Base-by-base conservation (phyloP, 805 yeast species). In the Candida ulmi region DNA sequence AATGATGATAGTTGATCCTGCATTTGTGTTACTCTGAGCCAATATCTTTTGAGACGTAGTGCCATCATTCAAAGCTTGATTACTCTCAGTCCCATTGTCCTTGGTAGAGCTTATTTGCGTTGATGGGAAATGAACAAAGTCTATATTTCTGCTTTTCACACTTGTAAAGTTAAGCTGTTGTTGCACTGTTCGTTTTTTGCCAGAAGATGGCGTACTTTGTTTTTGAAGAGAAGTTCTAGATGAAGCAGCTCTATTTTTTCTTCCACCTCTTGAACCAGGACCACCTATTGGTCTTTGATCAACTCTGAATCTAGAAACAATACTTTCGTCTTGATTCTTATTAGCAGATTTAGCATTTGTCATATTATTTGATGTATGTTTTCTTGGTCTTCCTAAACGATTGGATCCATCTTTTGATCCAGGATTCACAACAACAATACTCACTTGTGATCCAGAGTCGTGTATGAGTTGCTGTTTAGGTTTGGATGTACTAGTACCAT, bases 261-360 rank as follows among this genome's bases (percentile, higher is more conserved):
- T 41, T 13, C 57, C 55, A 17, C 57, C 55, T 41, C 60, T 45
- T 11, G 59, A 54, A 2, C 60, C 60, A 1, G 58, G 58, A 0
- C 60, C 60, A 16, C 38, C 23, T 1, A 55, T 23, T 11, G 60
- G 60, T 35, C 25, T 40, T 2, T 51, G 39, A 34, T 55, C 60
- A 5, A 50, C 41, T 41, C 60, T 50, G 29, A 55, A 55, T 12
- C 35, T 46, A 3, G 58, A 51, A 3, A 55, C 31, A 6, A 55
- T 25, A 12, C 52, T 45, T 32, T 53, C 52, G 19, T 54, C 54
- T 13, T 31, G 32, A 41, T 54, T 55, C 11, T 42, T 42, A 11
- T 41, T 25, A 0, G 60, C 45, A 1, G 41, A 21, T 1, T 24
- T 35, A 16, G 35, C 46, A 17, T 17, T 25, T 18, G 41, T 33